These are phyloP conservation scores for Nicotiana otophora DNA, from an alignment of 257 asterid genomes.

Conservation along the genomic window DNA sequence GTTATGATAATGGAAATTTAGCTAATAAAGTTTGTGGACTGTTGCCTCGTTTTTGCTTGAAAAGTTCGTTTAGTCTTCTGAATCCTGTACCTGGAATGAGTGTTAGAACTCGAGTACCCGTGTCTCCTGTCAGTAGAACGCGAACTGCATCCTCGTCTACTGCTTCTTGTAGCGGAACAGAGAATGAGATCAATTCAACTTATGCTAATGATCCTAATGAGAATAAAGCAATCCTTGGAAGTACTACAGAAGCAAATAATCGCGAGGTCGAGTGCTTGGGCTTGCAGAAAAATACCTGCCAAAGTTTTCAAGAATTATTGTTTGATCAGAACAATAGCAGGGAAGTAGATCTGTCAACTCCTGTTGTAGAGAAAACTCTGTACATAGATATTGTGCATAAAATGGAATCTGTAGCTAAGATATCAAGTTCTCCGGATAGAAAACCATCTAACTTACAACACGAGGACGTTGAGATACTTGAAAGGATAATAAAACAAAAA, in stretches of 20 bases:
- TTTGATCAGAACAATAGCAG: constrained; percentile 24
- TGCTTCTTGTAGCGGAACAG: constrained; percentile 31
- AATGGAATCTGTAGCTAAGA: constrained; percentile 18
- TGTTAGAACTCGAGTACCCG: constrained; percentile 42
- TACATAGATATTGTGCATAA: constrained; percentile 50
- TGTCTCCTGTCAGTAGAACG: constrained; percentile 32
- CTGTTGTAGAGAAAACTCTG: constrained; percentile 52
- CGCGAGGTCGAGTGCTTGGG: constrained; percentile 2
- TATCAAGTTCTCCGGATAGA: constrained; percentile 22
- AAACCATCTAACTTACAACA: constrained; percentile 14
- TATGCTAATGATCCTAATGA: constrained; percentile 4
- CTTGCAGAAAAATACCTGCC: constrained; percentile 17
- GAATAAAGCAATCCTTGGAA: constrained; percentile 14
- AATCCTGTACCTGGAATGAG: constrained; percentile 59
- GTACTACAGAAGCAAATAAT: constrained; percentile 15
- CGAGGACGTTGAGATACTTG: constrained; percentile 15
- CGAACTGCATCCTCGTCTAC: constrained; percentile 38
- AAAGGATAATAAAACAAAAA: constrained; percentile 21
- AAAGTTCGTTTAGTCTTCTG: constrained; percentile 34
- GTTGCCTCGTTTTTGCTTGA: constrained; percentile 67
- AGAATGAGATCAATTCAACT: constrained; percentile 38
- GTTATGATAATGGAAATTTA: constrained; percentile 25
- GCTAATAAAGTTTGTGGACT: constrained; percentile 53
- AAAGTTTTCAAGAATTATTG: constrained; percentile 46
- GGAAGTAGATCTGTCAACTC: constrained; percentile 25